These are phyloP conservation scores for Apiotrichum sp. DNA, from an alignment of 1,284 basidiomycete species.

Conservation along the genomic window DNA sequence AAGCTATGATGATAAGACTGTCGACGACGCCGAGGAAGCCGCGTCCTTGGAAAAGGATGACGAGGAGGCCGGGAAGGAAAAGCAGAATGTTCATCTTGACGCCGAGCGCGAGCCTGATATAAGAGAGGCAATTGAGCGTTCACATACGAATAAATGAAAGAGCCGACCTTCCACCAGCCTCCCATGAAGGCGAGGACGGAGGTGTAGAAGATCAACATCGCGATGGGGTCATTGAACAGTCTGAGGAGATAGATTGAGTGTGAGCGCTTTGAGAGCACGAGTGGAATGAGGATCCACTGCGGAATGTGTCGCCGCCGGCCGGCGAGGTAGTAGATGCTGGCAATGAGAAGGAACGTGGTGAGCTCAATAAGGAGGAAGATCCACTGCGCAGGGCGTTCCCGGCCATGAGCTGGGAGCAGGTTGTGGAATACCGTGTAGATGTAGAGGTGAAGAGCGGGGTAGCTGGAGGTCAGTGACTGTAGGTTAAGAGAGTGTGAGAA, in stretches of 20 bases:
- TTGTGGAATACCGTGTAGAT: conserved; percentile 69
- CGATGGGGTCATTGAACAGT: conserved; percentile 93
- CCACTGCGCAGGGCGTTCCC: conserved; percentile 66
- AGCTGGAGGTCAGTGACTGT: conserved; percentile 52
- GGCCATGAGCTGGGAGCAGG: conserved; percentile 45
- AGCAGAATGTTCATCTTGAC: conserved; percentile 95
- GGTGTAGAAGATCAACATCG: conserved; percentile 55
- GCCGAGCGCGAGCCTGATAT: conserved; percentile 68
- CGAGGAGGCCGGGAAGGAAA: conserved; percentile 81
- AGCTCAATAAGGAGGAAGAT: conserved; percentile 72
- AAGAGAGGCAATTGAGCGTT: not conserved
- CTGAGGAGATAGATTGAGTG: conserved; percentile 90
- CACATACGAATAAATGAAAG: conserved; percentile 52
- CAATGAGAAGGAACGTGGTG: conserved; percentile 58
- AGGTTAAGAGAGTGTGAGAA: not conserved
- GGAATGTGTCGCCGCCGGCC: conserved; percentile 50
- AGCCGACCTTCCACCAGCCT: conserved; percentile 52
- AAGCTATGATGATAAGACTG: conserved; percentile 54
- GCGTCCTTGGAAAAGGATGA: conserved; percentile 66
- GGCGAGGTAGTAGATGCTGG: conserved; percentile 62
- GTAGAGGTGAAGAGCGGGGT: conserved; percentile 88
- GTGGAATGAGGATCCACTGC: conserved; percentile 69
- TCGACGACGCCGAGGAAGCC: conserved; percentile 59
- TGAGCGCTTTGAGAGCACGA: conserved; percentile 83
- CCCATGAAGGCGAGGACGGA: conserved; percentile 51